Evolutionary conservation across 2,329 filamentous ascomycete genomes (phyloP).

Genomic region (Trichoderma hamatum): DNA sequence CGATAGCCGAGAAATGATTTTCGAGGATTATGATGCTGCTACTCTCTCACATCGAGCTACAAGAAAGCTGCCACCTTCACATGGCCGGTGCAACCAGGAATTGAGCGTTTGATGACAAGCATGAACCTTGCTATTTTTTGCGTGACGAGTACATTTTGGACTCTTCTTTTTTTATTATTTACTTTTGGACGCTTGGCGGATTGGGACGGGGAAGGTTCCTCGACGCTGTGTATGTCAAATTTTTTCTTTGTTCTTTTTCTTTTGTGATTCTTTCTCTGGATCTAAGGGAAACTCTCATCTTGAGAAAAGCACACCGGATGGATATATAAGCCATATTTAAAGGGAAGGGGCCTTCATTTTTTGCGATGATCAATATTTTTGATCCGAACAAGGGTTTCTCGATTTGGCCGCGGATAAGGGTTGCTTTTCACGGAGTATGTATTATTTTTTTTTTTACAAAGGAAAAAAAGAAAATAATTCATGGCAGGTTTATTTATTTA

Average conservation of each 20-base stretch:
- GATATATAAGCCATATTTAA: not conserved
- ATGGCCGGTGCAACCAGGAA: not conserved
- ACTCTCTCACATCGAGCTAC: slow-evolving; percentile 5
- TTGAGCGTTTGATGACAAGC: slow-evolving; percentile 34
- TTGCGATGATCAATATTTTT: not conserved
- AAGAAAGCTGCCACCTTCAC: not conserved
- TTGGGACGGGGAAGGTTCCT: not conserved
- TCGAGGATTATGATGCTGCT: slow-evolving; percentile 4
- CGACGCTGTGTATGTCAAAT: slow-evolving; percentile 9
- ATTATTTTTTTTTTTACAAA: not conserved
- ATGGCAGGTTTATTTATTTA: not conserved
- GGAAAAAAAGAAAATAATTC: not conserved
- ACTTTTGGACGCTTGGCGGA: not conserved
- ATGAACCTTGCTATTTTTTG: slow-evolving; percentile 43
- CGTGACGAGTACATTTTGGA: slow-evolving; percentile 31
- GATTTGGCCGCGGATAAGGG: slow-evolving; percentile 3
- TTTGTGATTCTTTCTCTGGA: slow-evolving; percentile 9
- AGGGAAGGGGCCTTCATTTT: not conserved
- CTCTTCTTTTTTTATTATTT: slow-evolving; percentile 9
- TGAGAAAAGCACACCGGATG: not conserved
- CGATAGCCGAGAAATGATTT: slow-evolving; percentile 4
- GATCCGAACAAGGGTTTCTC: slow-evolving; percentile 1
- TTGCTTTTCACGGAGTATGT: not conserved
- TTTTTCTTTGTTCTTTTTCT: not conserved
- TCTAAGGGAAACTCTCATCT: not conserved